These are phyloP conservation scores for Phaffia rhodozyma DNA, from an alignment of 1,284 basidiomycete species.

Conservation along the genomic window DNA sequence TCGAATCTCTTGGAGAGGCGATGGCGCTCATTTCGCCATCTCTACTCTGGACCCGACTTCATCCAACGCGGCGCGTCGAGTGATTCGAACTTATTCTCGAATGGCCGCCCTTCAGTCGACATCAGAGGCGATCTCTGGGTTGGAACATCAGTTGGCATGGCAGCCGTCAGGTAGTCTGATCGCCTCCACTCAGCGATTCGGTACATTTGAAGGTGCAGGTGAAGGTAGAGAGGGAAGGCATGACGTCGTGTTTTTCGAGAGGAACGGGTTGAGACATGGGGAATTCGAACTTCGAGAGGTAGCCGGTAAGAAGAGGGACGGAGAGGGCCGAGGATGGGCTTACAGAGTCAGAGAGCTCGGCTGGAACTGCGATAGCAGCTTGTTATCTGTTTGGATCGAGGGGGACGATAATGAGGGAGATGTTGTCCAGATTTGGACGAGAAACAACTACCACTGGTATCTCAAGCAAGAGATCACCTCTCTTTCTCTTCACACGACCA, in stretches of 20 bases:
- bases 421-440: constrained; percentile 86
- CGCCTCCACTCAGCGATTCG: constrained; percentile 68
- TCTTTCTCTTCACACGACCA: constrained; percentile 29
- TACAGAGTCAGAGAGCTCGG: constrained; percentile 60
- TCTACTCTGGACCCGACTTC: constrained; percentile 48
- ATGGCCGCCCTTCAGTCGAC: constrained; percentile 69
- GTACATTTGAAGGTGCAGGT: constrained; percentile 49
- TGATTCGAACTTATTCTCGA: constrained; percentile 70
- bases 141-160: constrained; percentile 76
- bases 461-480: constrained; percentile 68
- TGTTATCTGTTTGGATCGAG: constrained; percentile 76
- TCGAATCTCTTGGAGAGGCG: constrained; percentile 84
- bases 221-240: constrained; percentile 57
- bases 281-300: constrained; percentile 63
- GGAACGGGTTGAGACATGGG: constrained; percentile 84
- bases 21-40: constrained; percentile 77
- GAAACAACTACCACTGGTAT: constrained; percentile 94
- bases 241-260: constrained; percentile 88
- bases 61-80: constrained; percentile 36
- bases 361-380: constrained; percentile 83
- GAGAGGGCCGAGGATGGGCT: constrained; percentile 39
- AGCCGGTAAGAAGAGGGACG: constrained; percentile 22
- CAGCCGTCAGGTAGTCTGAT: constrained; percentile 80
- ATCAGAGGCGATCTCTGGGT: constrained; percentile 65
- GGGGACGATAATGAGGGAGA: constrained; percentile 45